These are phyloP conservation scores for Phytophthora pistaciae DNA, from an alignment of 352 stramenopile species.

Conservation along the genomic window DNA sequence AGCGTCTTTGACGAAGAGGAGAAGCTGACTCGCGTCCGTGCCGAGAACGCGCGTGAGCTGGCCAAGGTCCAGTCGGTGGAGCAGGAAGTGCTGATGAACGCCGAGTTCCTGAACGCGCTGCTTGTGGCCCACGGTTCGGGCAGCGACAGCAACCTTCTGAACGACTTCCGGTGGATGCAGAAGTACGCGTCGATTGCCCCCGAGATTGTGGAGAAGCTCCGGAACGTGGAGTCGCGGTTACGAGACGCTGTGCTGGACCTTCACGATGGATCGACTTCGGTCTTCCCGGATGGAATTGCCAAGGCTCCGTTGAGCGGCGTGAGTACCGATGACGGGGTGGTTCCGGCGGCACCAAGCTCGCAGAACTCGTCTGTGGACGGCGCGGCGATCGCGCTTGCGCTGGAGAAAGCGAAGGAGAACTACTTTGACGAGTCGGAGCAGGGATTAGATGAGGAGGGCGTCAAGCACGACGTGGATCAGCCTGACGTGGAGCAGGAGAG, in stretches of 20 bases:
- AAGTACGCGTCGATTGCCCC: conserved; percentile 67
- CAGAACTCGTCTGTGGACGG: conserved; percentile 40
- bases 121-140: conserved; percentile 40
- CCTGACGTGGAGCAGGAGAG: conserved; percentile 40
- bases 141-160: conserved; percentile 31
- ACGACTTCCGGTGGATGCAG: conserved; percentile 46
- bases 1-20: conserved; percentile 56
- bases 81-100: conserved; percentile 66
- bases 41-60: conserved; percentile 45
- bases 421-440: conserved; percentile 41
- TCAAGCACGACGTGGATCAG: conserved; percentile 34
- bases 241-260: conserved; percentile 47
- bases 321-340: conserved; percentile 6
- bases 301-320: conserved; percentile 12
- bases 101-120: conserved; percentile 68
- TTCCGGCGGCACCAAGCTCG: conserved; percentile 23
- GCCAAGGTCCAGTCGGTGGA: conserved; percentile 54
- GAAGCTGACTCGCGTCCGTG: conserved; percentile 44
- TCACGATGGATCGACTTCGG: conserved; percentile 20
- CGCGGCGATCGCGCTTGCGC: conserved; percentile 33
- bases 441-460: conserved; percentile 29
- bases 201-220: conserved; percentile 55
- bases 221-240: conserved; percentile 49
- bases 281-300: conserved; percentile 20
- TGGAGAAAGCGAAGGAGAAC: conserved; percentile 41